Evolutionary conservation across 305 asterid genomes (phyloP).

Genomic region (Solanum aculeatissimum): DNA sequence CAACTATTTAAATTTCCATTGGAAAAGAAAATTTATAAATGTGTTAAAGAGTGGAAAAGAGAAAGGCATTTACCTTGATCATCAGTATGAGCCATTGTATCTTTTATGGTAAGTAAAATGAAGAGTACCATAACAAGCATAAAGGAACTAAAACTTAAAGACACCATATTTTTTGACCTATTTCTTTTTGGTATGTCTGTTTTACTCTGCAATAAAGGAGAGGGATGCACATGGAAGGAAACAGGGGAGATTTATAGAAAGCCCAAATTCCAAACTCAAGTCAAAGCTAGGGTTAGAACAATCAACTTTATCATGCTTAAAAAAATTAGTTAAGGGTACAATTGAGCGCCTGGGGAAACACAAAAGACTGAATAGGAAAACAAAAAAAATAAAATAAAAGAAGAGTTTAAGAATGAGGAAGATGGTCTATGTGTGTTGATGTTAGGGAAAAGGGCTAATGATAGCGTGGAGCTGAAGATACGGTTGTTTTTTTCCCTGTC

Average conservation of each 20-base stretch:
- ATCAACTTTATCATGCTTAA: not conserved
- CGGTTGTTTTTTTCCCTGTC: conserved; percentile 34
- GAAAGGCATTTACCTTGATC: conserved; percentile 3
- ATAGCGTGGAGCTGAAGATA: conserved; percentile 19
- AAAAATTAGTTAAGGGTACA: not conserved
- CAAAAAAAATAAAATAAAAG: not conserved
- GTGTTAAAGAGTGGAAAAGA: not conserved
- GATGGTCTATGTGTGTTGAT: conserved; percentile 10
- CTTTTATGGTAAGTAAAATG: not conserved
- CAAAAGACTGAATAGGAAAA: conserved; percentile 5
- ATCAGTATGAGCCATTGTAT: not conserved
- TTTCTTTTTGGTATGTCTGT: not conserved
- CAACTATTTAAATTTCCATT: not conserved
- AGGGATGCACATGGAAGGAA: conserved; percentile 1
- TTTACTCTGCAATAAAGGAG: not conserved
- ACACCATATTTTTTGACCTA: conserved; percentile 8
- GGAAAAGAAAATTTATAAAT: not conserved
- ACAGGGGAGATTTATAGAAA: conserved; percentile 14
- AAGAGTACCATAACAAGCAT: not conserved
- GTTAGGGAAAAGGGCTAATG: conserved; percentile 2
- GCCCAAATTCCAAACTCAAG: conserved; percentile 30
- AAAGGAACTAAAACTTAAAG: conserved; percentile 4
- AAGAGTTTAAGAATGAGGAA: conserved; percentile 9
- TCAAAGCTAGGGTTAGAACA: conserved; percentile 37
- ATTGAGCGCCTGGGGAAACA: conserved; percentile 21